phyloP scores from a whole-genome alignment of 2,329 filamentous ascomycete species.

The Sporothrix pallida region DNA sequence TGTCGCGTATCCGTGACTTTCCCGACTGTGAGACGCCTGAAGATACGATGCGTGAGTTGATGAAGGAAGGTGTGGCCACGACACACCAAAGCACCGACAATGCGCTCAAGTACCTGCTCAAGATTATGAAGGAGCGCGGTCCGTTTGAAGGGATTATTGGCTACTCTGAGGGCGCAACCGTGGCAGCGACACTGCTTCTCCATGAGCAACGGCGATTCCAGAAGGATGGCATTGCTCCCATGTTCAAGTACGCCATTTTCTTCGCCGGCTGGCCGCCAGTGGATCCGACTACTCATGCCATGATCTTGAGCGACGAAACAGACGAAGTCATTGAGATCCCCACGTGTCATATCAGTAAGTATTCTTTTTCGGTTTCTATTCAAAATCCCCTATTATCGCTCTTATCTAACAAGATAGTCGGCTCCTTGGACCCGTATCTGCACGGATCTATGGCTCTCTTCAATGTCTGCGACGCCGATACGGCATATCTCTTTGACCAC shows the following conservation, averaged over 20 bases:
- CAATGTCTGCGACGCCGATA: conserved; percentile 66
- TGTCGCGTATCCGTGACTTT: conserved; percentile 60
- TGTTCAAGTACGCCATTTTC: conserved; percentile 57
- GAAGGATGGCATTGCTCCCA: conserved; percentile 45
- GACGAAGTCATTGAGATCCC: conserved; percentile 58
- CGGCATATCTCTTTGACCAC: conserved; percentile 66
- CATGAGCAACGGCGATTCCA: conserved; percentile 53
- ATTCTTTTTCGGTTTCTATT: neutral
- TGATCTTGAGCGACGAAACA: conserved; percentile 56
- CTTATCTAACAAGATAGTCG: conserved; percentile 46
- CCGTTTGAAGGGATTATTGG: conserved; percentile 62
- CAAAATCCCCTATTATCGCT: too few relatives aligned
- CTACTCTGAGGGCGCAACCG: conserved; percentile 65
- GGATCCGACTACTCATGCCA: conserved; percentile 50
- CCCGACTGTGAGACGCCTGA: conserved; percentile 59
- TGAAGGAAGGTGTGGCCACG: conserved; percentile 44
- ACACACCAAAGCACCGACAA: conserved; percentile 48
- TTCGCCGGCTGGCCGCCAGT: conserved; percentile 62
- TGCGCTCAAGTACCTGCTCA: conserved; percentile 51
- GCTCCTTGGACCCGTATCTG: conserved; percentile 64
- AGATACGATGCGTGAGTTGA: conserved; percentile 60
- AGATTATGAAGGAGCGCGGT: conserved; percentile 53
- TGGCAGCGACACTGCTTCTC: conserved; percentile 59
- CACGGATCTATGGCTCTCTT: conserved; percentile 66
- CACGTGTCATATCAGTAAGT: conserved; percentile 58